Evolutionary conservation across 208 protist genomes (phyloP), one percentile per base, ranked within the genome.

Genomic region (Leishmania martiniquensis): DNA sequence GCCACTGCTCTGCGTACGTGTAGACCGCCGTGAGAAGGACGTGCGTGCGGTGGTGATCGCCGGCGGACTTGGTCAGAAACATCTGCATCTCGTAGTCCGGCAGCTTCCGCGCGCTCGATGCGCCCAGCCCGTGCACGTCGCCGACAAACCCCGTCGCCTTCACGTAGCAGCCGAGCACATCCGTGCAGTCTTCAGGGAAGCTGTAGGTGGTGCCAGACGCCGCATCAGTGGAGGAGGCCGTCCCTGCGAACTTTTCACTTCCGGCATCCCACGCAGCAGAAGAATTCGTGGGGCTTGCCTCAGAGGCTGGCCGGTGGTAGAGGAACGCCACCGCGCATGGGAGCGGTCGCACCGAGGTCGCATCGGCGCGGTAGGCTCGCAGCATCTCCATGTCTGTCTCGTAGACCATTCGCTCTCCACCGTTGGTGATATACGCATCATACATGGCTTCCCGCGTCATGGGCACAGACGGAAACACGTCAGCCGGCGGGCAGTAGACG

Each of bases 51-150:
- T 95, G 89, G 72, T 93, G 91, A 57, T 95, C 91, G 15, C 91
- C 91, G 12, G 89, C 91, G 4, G 88, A 91, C 85, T 90, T 92
- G 39, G 83, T 87, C 37, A 95, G 78, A 76, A 92, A 95, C 78
- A 95, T 90, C 66, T 78, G 83, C 76, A 92, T 42, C 32, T 90
- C 87, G 81, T 69, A 91, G 85, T 57, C 87, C 67, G n/a, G 82
- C 32, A 90, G 42, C 57, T 86, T 76, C 22, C 80, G 51, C n/a
- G 65, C 17, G 34, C 32, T 34, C 52, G 39, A 47, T 34, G 54
- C 73, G n/a, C 65, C 72, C n/a, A 87, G 39, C 52, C 69, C 37
- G 29, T 51, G 82, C 25, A 85, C 74, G 45, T 90, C 79, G 9
- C 87, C 87, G 13, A 91, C 42, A 22, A 86, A 84, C 39, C 85